Percentiles rank a stretch among this genome's conserved stretches.
Conservation (phyloP, 371 early-diverging fungal genomes). For the Mortierella sp. region DNA sequence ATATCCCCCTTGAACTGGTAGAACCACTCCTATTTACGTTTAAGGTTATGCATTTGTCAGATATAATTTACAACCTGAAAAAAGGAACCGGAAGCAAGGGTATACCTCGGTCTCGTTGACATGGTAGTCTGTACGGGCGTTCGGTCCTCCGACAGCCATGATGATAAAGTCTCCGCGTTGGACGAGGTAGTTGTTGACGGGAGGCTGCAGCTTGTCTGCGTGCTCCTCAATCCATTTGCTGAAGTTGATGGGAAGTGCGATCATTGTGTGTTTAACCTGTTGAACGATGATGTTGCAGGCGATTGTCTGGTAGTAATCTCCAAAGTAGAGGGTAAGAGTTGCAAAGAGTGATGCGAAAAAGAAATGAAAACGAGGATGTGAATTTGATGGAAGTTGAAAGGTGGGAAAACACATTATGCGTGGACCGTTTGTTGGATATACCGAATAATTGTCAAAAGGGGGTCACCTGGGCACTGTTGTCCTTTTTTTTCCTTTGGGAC, state of each 20-base stretch:
- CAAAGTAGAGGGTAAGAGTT: no score
- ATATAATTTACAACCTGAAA: no score
- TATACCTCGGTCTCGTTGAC: slow-evolving; percentile 95
- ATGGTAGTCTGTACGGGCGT: slow-evolving; percentile 93
- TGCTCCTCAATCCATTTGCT: slow-evolving; percentile 88
- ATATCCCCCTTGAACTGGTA: slow-evolving; percentile 94
- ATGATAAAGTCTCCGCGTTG: slow-evolving; percentile 90
- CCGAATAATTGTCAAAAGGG: neutral
- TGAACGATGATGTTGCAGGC: neutral
- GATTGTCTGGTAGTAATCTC: no score
- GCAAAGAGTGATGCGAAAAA: no score
- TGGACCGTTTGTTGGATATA: no score
- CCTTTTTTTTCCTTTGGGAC: no score
- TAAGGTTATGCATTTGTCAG: no score
- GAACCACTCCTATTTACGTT: slow-evolving; percentile 87
- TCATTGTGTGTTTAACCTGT: slow-evolving; percentile 46
- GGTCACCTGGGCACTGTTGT: no score
- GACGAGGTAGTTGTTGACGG: slow-evolving; percentile 93
- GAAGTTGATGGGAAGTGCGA: slow-evolving; percentile 88
- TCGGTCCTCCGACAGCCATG: slow-evolving; percentile 90
- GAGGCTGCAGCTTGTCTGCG: slow-evolving; percentile 86
- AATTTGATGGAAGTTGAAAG: no score
- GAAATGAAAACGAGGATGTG: no score
- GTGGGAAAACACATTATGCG: no score
- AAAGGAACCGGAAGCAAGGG: no score